Base-by-base conservation (phyloP, 495 filamentous ascomycete genomes). In the Lepraria neglecta region DNA sequence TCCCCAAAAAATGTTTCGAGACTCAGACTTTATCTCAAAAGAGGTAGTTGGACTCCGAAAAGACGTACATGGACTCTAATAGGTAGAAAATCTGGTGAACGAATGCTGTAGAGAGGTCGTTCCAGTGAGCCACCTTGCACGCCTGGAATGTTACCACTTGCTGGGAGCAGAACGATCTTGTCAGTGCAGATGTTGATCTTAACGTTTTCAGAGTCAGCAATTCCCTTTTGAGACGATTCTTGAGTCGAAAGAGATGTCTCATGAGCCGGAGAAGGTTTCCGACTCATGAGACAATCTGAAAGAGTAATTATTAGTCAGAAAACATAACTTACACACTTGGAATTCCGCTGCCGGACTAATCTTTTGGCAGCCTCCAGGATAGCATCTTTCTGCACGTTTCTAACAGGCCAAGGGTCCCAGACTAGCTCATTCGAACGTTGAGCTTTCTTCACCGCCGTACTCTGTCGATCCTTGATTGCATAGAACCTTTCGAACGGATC, bases 401-500 rank as follows among this genome's bases (percentile, higher is more conserved):
- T 40, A 21, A 61, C 59, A 12, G 51, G 59, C 59, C 51, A 61
- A 24, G 50, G 59, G 24, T 61, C 59, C 38, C 51, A 56, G 21
- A 35, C 6, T 15, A 38, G 19, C 6, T 17, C 15, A 2, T 30
- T 14, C 31, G 58, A 40, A 21, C 43, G 43, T 5, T 21, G 56
- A n/a, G 56, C 28, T 31, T 58, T 21, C 28, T 24, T 35, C 21
- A 24, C 11, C 24, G 17, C 30, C 28, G 12, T 30, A 33, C 56
- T 47, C 24, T 47, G 28, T 14, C 11, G 27, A 24, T 35, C 28
- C 30, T 7, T 44, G 56, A 30, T 47, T 30, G 43, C 43, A 48
- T 38, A 46, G 21, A 44, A 46, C 12, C 19, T 15, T 6, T 48
- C 27, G 19, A 31, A n/a, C 6, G 40, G 28, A 28, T 45, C 24